Conservation (phyloP, 805 yeast genomes). For the Cyberlindnera bimundalis region DNA sequence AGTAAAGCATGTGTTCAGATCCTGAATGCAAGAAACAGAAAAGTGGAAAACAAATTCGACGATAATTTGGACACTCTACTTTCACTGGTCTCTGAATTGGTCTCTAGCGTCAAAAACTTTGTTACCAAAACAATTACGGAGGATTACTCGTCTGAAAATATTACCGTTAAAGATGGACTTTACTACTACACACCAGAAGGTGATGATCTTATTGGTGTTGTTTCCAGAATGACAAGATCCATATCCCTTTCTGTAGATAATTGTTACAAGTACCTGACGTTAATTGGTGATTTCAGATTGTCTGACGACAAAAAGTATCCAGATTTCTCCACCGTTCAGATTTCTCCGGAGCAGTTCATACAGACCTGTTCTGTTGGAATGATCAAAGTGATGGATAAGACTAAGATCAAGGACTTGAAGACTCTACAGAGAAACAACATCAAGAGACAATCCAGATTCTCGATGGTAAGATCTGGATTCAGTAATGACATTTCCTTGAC, state of each 20-base stretch:
- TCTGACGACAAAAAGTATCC: slow-evolving; percentile 61
- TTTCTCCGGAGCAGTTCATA: slow-evolving; percentile 60
- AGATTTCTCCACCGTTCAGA: slow-evolving; percentile 53
- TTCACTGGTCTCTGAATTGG: slow-evolving; percentile 61
- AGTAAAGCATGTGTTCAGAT: slow-evolving; percentile 45
- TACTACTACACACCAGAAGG: slow-evolving; percentile 68
- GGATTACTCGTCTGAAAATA: slow-evolving; percentile 16
- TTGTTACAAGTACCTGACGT: slow-evolving; percentile 47
- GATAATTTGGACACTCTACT: slow-evolving; percentile 53
- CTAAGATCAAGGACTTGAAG: slow-evolving; percentile 24
- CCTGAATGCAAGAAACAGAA: slow-evolving; percentile 27
- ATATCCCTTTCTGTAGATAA: slow-evolving; percentile 47
- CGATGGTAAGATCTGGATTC: slow-evolving; percentile 32
- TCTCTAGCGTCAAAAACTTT: slow-evolving; percentile 57
- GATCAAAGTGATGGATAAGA: slow-evolving; percentile 38
- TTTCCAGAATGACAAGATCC: slow-evolving; percentile 57
- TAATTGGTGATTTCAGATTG: slow-evolving; percentile 66
- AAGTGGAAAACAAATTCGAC: slow-evolving; percentile 26
- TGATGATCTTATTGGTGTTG: slow-evolving; percentile 54
- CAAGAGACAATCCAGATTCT: slow-evolving; percentile 32
- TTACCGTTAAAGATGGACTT: slow-evolving; percentile 21
- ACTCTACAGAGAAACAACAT: slow-evolving; percentile 20
- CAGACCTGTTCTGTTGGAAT: slow-evolving; percentile 59
- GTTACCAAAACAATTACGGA: slow-evolving; percentile 53
- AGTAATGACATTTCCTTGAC: slow-evolving; percentile 21